A percentile compares a stretch with the other conserved stretches of the same genome.
These are phyloP conservation scores for Cercis canadensis DNA, from an alignment of 306 rosid genomes.

Conservation along the genomic window DNA sequence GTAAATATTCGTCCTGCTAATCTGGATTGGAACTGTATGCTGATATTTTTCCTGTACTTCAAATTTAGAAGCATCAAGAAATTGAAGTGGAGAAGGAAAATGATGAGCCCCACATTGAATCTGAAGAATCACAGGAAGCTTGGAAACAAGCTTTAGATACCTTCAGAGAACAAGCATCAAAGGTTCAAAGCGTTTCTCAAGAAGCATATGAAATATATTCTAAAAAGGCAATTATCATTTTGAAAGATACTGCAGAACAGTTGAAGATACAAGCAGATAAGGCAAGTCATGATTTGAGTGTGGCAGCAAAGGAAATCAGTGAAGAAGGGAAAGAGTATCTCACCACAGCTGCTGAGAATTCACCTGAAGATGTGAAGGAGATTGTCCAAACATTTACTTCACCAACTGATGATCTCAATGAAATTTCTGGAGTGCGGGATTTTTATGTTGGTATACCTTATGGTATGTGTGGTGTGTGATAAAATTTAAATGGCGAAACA, in stretches of 20 bases:
- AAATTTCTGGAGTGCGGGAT: conserved; percentile 67
- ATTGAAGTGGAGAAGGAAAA: conserved; percentile 60
- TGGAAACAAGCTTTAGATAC: conserved; percentile 76
- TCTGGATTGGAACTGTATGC: conserved; percentile 25
- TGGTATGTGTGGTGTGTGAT: conserved; percentile 60
- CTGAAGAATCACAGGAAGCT: conserved; percentile 76
- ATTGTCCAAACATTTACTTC: conserved; percentile 73
- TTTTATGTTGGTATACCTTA: conserved; percentile 93
- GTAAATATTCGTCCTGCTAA: not conserved
- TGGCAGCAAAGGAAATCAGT: conserved; percentile 65
- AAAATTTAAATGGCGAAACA: not conserved
- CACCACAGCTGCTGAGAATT: conserved; percentile 66
- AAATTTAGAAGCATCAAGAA: conserved; percentile 53
- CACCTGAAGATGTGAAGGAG: conserved; percentile 84
- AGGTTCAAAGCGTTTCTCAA: conserved; percentile 72
- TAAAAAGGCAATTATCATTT: conserved; percentile 68
- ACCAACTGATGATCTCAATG: conserved; percentile 64
- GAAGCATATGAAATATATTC: conserved; percentile 86
- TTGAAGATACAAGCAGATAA: conserved; percentile 84
- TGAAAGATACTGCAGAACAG: conserved; percentile 73
- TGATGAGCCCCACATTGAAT: conserved; percentile 42
- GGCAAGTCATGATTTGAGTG: conserved; percentile 67
- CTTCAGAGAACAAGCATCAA: conserved; percentile 84
- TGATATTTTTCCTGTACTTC: conserved; percentile 8
- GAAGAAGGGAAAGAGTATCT: conserved; percentile 81